Evolutionary conservation across 805 yeast genomes (phyloP).

Genomic region (Jamesozyma lodderae): DNA sequence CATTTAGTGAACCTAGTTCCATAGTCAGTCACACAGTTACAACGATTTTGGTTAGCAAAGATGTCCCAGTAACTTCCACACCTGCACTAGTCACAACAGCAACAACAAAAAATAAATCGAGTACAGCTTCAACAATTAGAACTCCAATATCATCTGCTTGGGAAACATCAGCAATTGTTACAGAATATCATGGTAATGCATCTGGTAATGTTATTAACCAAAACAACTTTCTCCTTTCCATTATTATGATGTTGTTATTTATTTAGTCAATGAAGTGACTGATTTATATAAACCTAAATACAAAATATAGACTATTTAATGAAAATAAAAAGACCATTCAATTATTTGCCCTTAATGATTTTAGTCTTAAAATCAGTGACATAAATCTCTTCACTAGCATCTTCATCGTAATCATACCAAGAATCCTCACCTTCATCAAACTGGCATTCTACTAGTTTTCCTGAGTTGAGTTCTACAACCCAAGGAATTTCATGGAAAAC

Average conservation of each 20-base stretch:
- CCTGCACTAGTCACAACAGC: constrained; percentile 1
- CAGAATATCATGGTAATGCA: not conserved
- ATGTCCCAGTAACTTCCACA: constrained; percentile 4
- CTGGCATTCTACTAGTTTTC: constrained; percentile 20
- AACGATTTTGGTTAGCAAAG: constrained; percentile 4
- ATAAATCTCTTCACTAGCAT: constrained; percentile 69
- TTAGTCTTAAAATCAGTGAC: constrained; percentile 67
- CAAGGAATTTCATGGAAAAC: constrained; percentile 39
- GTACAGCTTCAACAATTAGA: not conserved
- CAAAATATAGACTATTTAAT: not conserved
- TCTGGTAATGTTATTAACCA: not conserved
- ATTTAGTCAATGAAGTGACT: not conserved
- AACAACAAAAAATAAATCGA: not conserved
- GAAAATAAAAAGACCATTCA: not conserved
- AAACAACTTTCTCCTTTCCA: not conserved
- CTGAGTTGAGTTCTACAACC: constrained; percentile 17
- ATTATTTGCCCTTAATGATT: constrained; percentile 33
- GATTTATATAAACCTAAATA: not conserved
- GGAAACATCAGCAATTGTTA: not conserved
- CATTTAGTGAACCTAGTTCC: constrained; percentile 8
- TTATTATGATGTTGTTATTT: not conserved
- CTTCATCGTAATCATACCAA: constrained; percentile 94
- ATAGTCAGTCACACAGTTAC: constrained; percentile 6
- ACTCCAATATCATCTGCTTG: not conserved
- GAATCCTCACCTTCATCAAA: constrained; percentile 71